Base-by-base conservation (phyloP, 2,329 filamentous ascomycete genomes). In the Ophiostoma angusticollis region DNA sequence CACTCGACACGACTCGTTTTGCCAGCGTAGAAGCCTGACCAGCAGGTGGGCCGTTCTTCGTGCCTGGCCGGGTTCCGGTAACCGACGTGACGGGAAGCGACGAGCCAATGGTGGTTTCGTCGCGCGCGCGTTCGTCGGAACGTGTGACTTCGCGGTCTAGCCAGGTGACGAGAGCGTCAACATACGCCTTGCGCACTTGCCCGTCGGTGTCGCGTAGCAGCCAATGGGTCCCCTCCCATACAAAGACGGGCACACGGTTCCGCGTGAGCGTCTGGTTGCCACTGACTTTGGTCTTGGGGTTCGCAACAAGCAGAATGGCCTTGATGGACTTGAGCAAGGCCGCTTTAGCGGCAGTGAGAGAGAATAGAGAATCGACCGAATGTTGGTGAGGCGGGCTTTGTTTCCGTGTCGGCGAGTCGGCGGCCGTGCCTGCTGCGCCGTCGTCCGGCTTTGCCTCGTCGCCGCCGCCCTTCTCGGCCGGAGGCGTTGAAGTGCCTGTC, bases 171-270 rank as follows among this genome's bases (percentile, higher is more conserved):
- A 96, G 59, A 5, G 85, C 83, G 56, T 93, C 84, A 6, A 79
- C 74, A 50, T 96, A 98, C 1, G 86, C 84, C 54, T 80, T 80
- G 39, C 87, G 76, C 24, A 96, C 86, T 23, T 75, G 69, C 23
- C 75, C 75, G 50, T 87, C 80, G 1, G 75, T 69, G 52, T 95
- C 89, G 27, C 82, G 78, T 16, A 96, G 63, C 31, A 96, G 72
- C 84, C 85, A 94, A 45, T 95, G 85, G 0, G 87, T 94, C n/a
- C 84, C 85, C 58, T 96, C 87, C 91, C 91, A 98, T 0, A 87
- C 81, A 39, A 82, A 73, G 8, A 93, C 68, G 0, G 83, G 78
- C 1, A 93, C 83, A 29, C 69, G 74, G 54, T 80, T 84, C 46
- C 86, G 73, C 6, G 77, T 74, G 37, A 91, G 71, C 22, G 73